phyloP scores from a whole-genome alignment of 345 rosid species.

The Mangifera indica region DNA sequence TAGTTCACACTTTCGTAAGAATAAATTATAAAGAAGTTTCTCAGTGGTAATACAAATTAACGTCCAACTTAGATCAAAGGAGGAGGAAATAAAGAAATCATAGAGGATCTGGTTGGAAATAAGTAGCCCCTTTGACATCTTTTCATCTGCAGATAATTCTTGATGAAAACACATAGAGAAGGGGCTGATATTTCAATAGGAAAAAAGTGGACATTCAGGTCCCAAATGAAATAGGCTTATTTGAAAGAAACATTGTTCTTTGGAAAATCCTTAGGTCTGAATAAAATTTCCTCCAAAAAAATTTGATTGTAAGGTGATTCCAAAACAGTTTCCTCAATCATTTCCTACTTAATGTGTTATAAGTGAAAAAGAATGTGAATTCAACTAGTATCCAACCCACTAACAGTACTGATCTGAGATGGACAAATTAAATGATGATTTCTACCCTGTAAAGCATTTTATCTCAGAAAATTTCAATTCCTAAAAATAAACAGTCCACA shows the following conservation, averaged over 20 bases:
- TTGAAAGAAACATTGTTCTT: too few relatives aligned
- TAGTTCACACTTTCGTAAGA: neutral
- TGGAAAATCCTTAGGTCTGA: neutral
- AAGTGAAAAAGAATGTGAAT: neutral
- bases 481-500: neutral
- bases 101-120: too few relatives aligned
- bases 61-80: too few relatives aligned
- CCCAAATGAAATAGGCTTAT: too few relatives aligned
- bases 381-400: neutral
- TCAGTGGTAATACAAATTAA: too few relatives aligned
- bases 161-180: too few relatives aligned
- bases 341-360: neutral
- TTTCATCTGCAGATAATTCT: too few relatives aligned
- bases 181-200: too few relatives aligned
- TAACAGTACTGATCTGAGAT: conserved; percentile 1
- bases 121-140: too few relatives aligned
- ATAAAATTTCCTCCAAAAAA: conserved; percentile 10
- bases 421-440: neutral
- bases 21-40: too few relatives aligned
- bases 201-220: too few relatives aligned
- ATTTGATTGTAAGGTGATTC: neutral
- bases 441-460: neutral
- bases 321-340: neutral
- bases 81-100: too few relatives aligned
- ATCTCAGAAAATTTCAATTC: neutral